Percentiles rank a stretch among this genome's conserved stretches.
phyloP scores from a whole-genome alignment of 2,329 filamentous ascomycete genomes.

The Fusarium sp. region DNA sequence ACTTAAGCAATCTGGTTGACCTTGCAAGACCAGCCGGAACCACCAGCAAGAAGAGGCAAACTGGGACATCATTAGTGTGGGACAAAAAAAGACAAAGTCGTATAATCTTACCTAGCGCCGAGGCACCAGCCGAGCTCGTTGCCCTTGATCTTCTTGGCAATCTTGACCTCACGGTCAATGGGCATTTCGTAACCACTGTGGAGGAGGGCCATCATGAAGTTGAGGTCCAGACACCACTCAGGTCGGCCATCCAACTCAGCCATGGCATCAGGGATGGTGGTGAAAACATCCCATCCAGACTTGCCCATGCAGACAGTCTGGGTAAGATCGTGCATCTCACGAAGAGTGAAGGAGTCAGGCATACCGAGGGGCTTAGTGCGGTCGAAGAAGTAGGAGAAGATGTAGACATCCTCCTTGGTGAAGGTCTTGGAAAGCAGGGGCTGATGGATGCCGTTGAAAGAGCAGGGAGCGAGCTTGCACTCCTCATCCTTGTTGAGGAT shows the following conservation, averaged over 20 bases:
- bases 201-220: conserved; percentile 92
- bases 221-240: conserved; percentile 93
- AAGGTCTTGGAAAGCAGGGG: conserved; percentile 94
- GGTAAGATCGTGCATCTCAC: conserved; percentile 88
- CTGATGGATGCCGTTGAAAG: conserved; percentile 97
- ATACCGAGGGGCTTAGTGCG: conserved; percentile 93
- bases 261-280: conserved; percentile 78
- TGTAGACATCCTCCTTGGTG: conserved; percentile 88
- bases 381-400: conserved; percentile 98
- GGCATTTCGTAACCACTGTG: conserved; percentile 99
- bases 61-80: conserved; percentile 56
- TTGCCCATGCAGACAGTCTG: conserved; percentile 85
- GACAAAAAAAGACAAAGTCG: background rate
- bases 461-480: conserved; percentile 90
- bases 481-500: conserved; percentile 87
- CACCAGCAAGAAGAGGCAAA: conserved; percentile 82
- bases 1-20: conserved; percentile 76
- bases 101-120: conserved; percentile 82
- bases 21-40: conserved; percentile 91
- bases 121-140: conserved; percentile 99
- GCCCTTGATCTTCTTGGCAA: conserved; percentile 97
- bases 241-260: conserved; percentile 83
- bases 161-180: conserved; percentile 93
- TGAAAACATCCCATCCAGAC: conserved; percentile 82
- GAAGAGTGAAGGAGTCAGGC: conserved; percentile 95